These are phyloP conservation scores for Xylaria arbuscula DNA, from an alignment of 2,329 filamentous ascomycete species.

Conservation along the genomic window DNA sequence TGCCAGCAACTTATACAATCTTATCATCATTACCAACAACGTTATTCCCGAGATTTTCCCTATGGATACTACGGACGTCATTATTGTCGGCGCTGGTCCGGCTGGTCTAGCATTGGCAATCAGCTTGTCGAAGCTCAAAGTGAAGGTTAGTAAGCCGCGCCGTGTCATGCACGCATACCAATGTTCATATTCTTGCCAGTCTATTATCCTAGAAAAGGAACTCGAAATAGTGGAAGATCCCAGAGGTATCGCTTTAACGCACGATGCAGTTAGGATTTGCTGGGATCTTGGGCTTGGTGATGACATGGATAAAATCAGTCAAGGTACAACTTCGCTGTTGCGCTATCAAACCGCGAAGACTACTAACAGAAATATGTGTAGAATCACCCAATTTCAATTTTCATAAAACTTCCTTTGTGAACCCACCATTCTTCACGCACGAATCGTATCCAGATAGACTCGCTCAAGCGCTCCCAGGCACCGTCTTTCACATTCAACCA, in stretches of 20 bases:
- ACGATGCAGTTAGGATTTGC: conserved; percentile 44
- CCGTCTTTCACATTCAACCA: conserved; percentile 43
- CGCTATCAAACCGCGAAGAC: neutral
- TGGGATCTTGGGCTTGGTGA: conserved; percentile 43
- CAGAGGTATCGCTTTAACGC: conserved; percentile 42
- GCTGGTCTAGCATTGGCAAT: conserved; percentile 43
- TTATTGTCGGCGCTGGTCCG: conserved; percentile 46
- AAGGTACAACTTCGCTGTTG: conserved; percentile 36
- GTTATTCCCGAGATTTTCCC: neutral
- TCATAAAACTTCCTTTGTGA: conserved; percentile 38
- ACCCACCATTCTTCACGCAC: conserved; percentile 37
- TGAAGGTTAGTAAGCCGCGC: conserved; percentile 38
- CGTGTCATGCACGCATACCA: neutral
- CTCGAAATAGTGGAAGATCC: conserved; percentile 42
- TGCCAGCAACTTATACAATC: neutral
- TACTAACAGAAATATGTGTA: conserved; percentile 19
- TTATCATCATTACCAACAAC: neutral
- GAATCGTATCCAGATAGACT: conserved; percentile 32
- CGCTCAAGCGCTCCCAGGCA: conserved; percentile 40
- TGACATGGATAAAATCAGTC: conserved; percentile 40
- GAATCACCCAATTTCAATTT: conserved; percentile 38
- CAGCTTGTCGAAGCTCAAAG: conserved; percentile 40
- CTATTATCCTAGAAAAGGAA: conserved; percentile 43
- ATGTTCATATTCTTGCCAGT: conserved; percentile 33
- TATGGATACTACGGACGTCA: conserved; percentile 44